These are phyloP conservation scores for Ulota crispa DNA, from an alignment of 225 moss, liverwort and hornwort genomes.

Conservation along the genomic window DNA sequence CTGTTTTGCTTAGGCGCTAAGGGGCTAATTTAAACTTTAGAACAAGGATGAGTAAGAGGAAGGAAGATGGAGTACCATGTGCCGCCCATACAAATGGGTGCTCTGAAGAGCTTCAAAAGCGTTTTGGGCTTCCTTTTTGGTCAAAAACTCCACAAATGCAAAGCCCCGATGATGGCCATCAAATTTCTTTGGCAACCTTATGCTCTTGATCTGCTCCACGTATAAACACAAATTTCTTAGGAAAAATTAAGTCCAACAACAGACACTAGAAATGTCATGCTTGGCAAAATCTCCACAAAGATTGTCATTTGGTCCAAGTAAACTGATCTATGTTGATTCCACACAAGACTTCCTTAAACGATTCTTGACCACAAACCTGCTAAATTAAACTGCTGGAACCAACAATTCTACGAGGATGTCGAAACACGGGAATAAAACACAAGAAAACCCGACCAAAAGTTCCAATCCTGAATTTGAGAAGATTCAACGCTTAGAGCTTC, in stretches of 20 bases:
- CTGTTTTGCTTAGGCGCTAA: background rate
- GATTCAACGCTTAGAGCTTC: background rate
- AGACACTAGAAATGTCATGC: background rate
- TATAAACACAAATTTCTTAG: background rate
- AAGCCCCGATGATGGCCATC: conserved; percentile 95
- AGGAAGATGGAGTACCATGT: conserved; percentile 62
- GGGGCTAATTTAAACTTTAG: background rate
- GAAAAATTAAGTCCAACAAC: background rate
- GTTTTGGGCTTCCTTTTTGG: conserved; percentile 87
- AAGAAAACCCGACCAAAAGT: background rate
- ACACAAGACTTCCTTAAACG: background rate
- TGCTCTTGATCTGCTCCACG: conserved; percentile 80
- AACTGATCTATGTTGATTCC: background rate
- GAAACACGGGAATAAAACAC: background rate
- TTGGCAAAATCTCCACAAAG: background rate
- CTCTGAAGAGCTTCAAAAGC: conserved; percentile 88
- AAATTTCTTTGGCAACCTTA: conserved; percentile 88
- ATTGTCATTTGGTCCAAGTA: background rate
- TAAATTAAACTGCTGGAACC: background rate
- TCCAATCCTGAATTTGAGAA: background rate
- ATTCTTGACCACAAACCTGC: background rate
- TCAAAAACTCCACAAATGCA: conserved; percentile 97
- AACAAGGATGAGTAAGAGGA: background rate
- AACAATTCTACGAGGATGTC: background rate
- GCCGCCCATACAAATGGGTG: conserved; percentile 96